These are phyloP conservation scores for Lipomyces chichibuensis DNA, from an alignment of 805 yeast species.

Conservation along the genomic window DNA sequence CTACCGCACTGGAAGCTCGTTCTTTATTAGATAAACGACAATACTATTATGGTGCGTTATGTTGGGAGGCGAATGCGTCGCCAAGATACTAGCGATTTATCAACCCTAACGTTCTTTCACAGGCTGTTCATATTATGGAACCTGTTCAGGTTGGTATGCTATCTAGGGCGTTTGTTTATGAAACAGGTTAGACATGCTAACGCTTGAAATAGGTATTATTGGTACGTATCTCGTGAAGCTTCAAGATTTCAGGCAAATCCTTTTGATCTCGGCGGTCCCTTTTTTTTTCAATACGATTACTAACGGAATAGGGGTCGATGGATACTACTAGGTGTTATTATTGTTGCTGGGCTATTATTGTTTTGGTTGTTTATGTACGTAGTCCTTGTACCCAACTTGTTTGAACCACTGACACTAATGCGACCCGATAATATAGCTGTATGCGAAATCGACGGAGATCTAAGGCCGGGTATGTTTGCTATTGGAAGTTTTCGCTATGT, in stretches of 20 bases:
- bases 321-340: slow-evolving; percentile 25
- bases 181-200: not conserved
- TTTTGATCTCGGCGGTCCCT: too few species aligned
- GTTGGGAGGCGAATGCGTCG: not conserved
- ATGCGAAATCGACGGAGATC: slow-evolving; percentile 19
- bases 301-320: slow-evolving; percentile 26
- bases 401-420: slow-evolving; percentile 1
- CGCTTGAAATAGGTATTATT: slow-evolving; percentile 21
- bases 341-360: slow-evolving; percentile 10
- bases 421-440: slow-evolving; percentile 9
- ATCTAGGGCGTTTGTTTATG: not conserved
- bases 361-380: slow-evolving; percentile 28
- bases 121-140: slow-evolving; percentile 25
- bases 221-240: slow-evolving; percentile 16
- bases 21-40: not conserved
- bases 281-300: not conserved
- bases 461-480: slow-evolving; percentile 20
- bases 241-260: not conserved
- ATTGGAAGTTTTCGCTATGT: not conserved
- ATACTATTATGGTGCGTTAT: not conserved
- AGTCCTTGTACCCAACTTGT: not conserved
- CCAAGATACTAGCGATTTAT: not conserved
- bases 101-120: not conserved
- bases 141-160: slow-evolving; percentile 27
- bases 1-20: not conserved